phyloP scores from a whole-genome alignment of 108 stramenopile genomes.

The Stephanodiscus minutulus region DNA sequence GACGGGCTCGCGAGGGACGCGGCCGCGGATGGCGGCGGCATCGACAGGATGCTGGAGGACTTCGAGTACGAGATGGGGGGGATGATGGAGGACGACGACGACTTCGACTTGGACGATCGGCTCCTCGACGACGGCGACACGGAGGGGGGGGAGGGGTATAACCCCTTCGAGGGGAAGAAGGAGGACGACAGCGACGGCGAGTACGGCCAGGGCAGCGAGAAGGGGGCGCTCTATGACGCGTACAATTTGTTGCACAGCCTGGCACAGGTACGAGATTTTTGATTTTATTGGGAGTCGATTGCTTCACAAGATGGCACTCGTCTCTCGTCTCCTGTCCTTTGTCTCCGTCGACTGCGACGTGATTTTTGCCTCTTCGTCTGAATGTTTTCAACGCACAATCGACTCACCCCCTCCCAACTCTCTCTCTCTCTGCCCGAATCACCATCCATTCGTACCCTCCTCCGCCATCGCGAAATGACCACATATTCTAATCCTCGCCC shows the following conservation, averaged over 20 bases:
- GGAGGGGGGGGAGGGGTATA: conserved; percentile 27
- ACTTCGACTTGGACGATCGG: conserved; percentile 33
- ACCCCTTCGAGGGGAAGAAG: conserved; percentile 1
- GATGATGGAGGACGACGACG: conserved; percentile 22
- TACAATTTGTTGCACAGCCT: conserved; percentile 90
- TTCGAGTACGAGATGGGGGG: no score
- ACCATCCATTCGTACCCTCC: conserved; percentile 2
- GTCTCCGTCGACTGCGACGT: no score
- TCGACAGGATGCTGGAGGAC: no score
- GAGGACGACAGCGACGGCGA: conserved; percentile 24
- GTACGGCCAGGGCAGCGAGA: conserved; percentile 57
- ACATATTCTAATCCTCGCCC: conserved; percentile 1
- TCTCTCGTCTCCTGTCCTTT: neutral
- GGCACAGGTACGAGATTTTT: conserved; percentile 71
- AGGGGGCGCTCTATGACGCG: conserved; percentile 83
- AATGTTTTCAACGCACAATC: neutral
- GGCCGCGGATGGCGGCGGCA: neutral
- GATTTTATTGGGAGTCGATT: neutral
- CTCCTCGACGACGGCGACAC: conserved; percentile 1
- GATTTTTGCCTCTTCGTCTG: no score
- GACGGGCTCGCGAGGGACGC: neutral
- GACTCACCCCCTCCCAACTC: neutral
- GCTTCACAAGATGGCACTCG: conserved; percentile 11
- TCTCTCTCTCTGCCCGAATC: neutral
- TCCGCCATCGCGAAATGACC: conserved; percentile 16